These are phyloP conservation scores for Tanacetum coccineum DNA, from an alignment of 129 eudicot species.

Conservation along the genomic window DNA sequence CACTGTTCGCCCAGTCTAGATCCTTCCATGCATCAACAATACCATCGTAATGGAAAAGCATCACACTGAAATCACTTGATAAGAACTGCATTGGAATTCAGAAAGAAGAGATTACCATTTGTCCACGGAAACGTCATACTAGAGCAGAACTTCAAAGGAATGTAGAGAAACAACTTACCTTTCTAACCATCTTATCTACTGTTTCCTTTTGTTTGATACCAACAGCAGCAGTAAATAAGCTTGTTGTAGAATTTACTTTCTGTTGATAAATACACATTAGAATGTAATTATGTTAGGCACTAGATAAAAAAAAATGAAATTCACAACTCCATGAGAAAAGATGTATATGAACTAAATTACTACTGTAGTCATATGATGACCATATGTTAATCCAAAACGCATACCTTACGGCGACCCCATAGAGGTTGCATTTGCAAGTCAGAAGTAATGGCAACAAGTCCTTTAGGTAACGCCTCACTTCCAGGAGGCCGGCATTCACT, in stretches of 20 bases:
- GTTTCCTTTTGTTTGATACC: slow-evolving; percentile 69
- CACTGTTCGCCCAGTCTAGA: slow-evolving; percentile 59
- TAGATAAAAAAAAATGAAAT: too few relatives aligned
- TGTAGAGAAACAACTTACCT: slow-evolving; percentile 38
- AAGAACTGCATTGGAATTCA: slow-evolving; percentile 60
- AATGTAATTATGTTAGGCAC: background rate
- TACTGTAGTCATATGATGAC: background rate
- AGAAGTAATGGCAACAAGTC: slow-evolving; percentile 65
- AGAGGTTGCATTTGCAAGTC: slow-evolving; percentile 88
- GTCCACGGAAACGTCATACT: background rate
- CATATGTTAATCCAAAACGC: background rate
- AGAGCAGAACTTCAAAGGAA: background rate
- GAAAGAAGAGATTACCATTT: slow-evolving; percentile 9
- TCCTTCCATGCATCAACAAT: slow-evolving; percentile 86
- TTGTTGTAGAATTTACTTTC: slow-evolving; percentile 41
- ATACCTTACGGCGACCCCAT: slow-evolving; percentile 76
- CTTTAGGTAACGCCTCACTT: slow-evolving; percentile 75
- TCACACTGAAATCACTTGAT: slow-evolving; percentile 58
- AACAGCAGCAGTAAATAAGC: slow-evolving; percentile 66
- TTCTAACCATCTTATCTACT: slow-evolving; percentile 67
- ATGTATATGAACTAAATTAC: background rate
- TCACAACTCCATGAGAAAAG: too few relatives aligned
- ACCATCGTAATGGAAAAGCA: slow-evolving; percentile 97
- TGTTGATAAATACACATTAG: slow-evolving; percentile 19
- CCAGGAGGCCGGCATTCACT: slow-evolving; percentile 64